phyloP scores from a whole-genome alignment of 2,329 filamentous ascomycete genomes.

The Albophoma yamanashiensis region DNA sequence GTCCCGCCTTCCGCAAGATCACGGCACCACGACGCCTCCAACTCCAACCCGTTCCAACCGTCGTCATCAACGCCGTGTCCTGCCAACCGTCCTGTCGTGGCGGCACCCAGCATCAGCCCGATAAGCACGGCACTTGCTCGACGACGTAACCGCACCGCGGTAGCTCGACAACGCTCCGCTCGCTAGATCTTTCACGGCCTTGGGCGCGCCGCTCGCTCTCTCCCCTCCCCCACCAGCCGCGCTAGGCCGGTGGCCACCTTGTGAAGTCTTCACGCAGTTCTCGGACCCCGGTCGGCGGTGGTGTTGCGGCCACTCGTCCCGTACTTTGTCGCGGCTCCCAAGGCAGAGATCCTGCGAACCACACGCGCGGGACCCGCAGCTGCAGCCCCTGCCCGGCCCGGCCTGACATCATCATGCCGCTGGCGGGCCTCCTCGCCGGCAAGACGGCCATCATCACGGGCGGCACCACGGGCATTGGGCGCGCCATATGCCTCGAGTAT shows the following conservation, averaged over 20 bases:
- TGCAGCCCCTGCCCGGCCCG: not conserved
- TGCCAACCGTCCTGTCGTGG: not conserved
- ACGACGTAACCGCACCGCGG: not conserved
- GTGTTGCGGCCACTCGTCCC: not conserved
- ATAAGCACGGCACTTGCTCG: not conserved
- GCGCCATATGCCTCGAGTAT: slow-evolving; percentile 74
- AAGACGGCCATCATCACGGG: slow-evolving; percentile 84
- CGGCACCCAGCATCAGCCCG: not conserved
- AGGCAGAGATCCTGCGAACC: not conserved
- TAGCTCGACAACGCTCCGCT: too few relatives aligned
- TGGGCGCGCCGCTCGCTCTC: too few relatives aligned
- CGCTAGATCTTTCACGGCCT: too few relatives aligned
- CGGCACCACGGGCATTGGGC: slow-evolving; percentile 76
- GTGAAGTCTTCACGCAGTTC: not conserved
- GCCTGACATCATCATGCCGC: slow-evolving; percentile 24
- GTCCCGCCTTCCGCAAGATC: not conserved
- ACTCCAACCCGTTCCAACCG: not conserved
- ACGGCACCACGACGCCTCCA: not conserved
- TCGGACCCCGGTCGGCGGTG: not conserved
- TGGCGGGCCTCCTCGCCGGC: slow-evolving; percentile 48
- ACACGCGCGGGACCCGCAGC: not conserved
- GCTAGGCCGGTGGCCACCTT: not conserved
- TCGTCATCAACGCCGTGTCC: not conserved
- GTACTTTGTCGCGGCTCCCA: too few relatives aligned
- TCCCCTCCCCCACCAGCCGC: not conserved